Evolutionary conservation across 73 alveolate genomes (phyloP).

Genomic region (Tetrahymena malaccensis): DNA sequence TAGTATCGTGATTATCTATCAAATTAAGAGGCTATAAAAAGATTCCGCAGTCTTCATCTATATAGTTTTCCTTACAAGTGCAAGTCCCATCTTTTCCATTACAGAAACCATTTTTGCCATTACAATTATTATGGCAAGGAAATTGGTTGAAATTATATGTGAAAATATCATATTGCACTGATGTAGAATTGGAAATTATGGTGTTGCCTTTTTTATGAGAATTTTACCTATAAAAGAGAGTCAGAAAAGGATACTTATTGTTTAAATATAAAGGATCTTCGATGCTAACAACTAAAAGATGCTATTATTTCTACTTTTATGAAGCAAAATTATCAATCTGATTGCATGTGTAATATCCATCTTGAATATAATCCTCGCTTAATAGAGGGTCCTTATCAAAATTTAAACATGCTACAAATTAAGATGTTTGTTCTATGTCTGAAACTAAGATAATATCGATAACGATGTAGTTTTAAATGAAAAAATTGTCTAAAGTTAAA

Average conservation of each 20-base stretch:
- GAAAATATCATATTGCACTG: background rate
- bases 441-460: background rate
- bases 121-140: background rate
- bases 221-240: background rate
- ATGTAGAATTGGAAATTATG: background rate
- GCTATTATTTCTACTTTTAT: background rate
- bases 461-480: background rate
- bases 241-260: background rate
- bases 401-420: background rate
- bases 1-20: background rate
- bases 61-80: background rate
- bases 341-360: background rate
- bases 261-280: background rate
- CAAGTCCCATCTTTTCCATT: background rate
- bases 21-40: background rate
- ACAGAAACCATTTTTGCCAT: background rate
- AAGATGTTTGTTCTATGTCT: background rate
- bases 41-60: background rate
- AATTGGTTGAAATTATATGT: background rate
- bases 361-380: background rate
- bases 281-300: background rate
- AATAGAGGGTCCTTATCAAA: background rate
- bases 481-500: background rate
- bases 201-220: background rate
- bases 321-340: background rate